Evolutionary conservation across 2,329 filamentous ascomycete species (phyloP), one percentile per base, ranked within the genome.

Genomic region (Colletotrichum sansevieriae): DNA sequence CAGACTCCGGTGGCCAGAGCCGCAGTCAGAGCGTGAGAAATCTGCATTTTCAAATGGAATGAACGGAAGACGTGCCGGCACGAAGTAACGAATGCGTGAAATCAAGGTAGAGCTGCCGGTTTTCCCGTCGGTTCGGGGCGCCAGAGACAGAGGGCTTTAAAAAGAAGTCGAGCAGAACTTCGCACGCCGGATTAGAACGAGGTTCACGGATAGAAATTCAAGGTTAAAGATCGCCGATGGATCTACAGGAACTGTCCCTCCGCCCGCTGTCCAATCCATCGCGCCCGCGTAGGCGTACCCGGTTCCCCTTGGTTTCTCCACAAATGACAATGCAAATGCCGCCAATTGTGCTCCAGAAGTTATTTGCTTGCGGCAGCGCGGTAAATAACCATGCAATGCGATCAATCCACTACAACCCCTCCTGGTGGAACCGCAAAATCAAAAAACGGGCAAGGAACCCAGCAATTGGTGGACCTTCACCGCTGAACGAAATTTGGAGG

Each of bases 1-100:
- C 54, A 57, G 52, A 67, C 65, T n/a, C 59, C 52, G 25, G 65
- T 63, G 52, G 41, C 59, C n/a, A 67, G 59, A 51, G 52, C 59
- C 25, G 44, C 65, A 46, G 63, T 13, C 4, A 67, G 1, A 43
- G 65, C 65, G 44, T 67, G 59, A 4, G 65, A 58, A 35, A 67
- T 51, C 29, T 63, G 37, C 65, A 67, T 67, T 3, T 12, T 37
- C 18, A 15, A 15, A 7, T 44, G 43, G 12, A 22, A 13, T 41
- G 43, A 8, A 33, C 60, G 58, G 35, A 39, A 56, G 41, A 0
- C 56, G n/a, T 59, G 56, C 56, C 29, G 56, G n/a, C 47, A 9
- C 5, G n/a, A 35, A 41, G 20, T 25, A 39, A 37, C 22, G 54
- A 29, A 29, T 57, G 39, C n/a, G 54, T 43, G 15, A 44, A 44